A percentile compares a stretch with the other conserved stretches of the same genome.
Conservation (phyloP, 129 eudicot species). For the Pseudognaphalium luteoalbum region DNA sequence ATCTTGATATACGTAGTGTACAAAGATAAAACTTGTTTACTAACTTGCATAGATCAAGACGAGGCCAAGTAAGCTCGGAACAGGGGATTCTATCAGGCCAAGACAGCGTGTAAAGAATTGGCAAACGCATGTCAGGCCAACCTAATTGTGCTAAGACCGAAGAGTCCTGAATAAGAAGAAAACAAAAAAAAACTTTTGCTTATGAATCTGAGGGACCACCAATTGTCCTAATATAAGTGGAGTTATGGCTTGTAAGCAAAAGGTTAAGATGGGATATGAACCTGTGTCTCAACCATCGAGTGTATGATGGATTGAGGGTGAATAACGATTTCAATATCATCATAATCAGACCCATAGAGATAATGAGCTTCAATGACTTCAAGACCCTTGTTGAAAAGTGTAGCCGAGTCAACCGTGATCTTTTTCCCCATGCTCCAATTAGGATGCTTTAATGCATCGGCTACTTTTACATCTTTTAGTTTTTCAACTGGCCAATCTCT, state of each 20-base stretch:
- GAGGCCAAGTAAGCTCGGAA: conserved; percentile 99
- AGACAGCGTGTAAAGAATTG: conserved; percentile 83
- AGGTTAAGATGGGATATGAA: conserved; percentile 1
- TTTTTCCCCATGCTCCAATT: conserved; percentile 99
- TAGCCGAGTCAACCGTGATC: conserved; percentile 96
- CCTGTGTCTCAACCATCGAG: conserved; percentile 99
- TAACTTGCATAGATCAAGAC: conserved; percentile 99
- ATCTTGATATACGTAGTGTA: neutral
- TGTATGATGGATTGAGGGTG: conserved; percentile 98
- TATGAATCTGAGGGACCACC: neutral
- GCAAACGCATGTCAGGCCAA: conserved; percentile 99
- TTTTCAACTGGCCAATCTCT: conserved; percentile 98
- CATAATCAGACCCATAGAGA: conserved; percentile 85
- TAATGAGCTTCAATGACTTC: conserved; percentile 99
- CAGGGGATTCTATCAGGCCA: conserved; percentile 95
- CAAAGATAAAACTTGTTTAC: conserved; percentile 7
- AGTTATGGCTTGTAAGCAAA: neutral
- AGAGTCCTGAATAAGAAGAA: conserved; percentile 94
- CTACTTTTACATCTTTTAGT: conserved; percentile 88
- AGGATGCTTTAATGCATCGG: conserved; percentile 99
- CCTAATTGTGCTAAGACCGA: conserved; percentile 92
- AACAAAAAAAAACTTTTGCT: neutral
- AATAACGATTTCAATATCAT: conserved; percentile 86
- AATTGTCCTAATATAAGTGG: neutral
- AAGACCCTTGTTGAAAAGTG: conserved; percentile 95